Base-by-base conservation (phyloP, 768 basidiomycete species). In the Auriscalpium microsporum region DNA sequence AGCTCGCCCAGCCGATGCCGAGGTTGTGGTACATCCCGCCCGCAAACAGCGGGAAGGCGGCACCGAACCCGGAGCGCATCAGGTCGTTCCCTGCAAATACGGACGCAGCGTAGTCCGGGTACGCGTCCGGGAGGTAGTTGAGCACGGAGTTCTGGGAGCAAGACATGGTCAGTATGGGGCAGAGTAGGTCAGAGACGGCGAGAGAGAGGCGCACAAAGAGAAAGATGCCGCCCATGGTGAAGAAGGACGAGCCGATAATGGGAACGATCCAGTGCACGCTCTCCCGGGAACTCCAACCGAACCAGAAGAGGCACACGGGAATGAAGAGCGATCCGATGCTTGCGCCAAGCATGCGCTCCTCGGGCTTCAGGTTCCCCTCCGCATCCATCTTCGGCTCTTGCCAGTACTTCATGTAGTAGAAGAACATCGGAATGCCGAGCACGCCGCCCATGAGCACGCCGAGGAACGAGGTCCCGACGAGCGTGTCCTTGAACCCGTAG, bases 221-320 rank as follows among this genome's bases (percentile, higher is more conserved):
- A 40, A 68, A 61, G 62, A 65, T 67, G 40, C 66, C 60, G 35
- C 68, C 66, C 9, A 63, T 59, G 38, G 63, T 54, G 57, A 67
- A 69, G 36, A 69, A 60, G 16, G 63, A 59, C 33, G 66, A 65
- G 36, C 65, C 67, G 56, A 71, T 64, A 49, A 67, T 52, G 35
- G 69, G 67, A 6, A 64, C 64, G 46, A 71, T 69, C 69, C 69
- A 69, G 49, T 65, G 68, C 0, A 71, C 56, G 47, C 56, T 60
- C 16, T 62, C 50, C 10, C 54, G 54, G 33, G 64, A 60, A 10
- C 67, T 63, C 57, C 65, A 67, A 36, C 67, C 68, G 57, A 71
- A 71, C 52, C 65, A 62, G 55, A 72, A 66, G 52, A 72, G 56
- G 28, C 47, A 33, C 13, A 48, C 21, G 47, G 47, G 47, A 7